These are phyloP conservation scores for Tricholoma matsutake DNA, from an alignment of 768 basidiomycete species.

Conservation along the genomic window DNA sequence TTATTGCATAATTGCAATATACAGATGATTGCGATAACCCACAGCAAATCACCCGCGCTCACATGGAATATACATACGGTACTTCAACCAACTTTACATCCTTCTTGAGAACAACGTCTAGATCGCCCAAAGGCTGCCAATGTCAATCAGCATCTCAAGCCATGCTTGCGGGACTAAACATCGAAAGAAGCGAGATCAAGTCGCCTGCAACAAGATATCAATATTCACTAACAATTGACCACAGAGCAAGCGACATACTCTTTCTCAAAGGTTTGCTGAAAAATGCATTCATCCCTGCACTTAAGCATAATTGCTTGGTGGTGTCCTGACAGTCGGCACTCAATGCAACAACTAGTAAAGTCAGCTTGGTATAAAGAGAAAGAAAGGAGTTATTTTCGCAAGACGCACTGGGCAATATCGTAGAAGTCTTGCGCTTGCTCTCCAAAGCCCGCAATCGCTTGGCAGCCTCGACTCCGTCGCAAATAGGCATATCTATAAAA, in stretches of 20 bases:
- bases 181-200: constrained; percentile 48
- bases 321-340: constrained; percentile 79
- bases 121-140: too few species aligned
- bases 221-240: not conserved
- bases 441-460: constrained; percentile 62
- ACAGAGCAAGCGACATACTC: constrained; percentile 30
- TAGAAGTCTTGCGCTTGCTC: constrained; percentile 47
- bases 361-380: not conserved
- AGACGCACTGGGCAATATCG: constrained; percentile 53
- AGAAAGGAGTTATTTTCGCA: not conserved
- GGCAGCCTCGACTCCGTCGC: constrained; percentile 73
- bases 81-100: too few species aligned
- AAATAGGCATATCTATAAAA: constrained; percentile 70
- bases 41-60: too few species aligned
- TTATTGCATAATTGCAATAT: too few species aligned
- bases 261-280: constrained; percentile 71
- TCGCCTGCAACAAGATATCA: constrained; percentile 38
- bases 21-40: too few species aligned
- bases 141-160: not conserved
- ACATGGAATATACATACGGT: not conserved
- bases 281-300: constrained; percentile 76
- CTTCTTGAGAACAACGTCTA: not conserved
- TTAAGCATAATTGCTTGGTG: constrained; percentile 72
- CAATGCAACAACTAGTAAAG: constrained; percentile 56
- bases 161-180: constrained; percentile 39